phyloP scores from a whole-genome alignment of 164 flowering plant species.

The Tinospora cordifolia region DNA sequence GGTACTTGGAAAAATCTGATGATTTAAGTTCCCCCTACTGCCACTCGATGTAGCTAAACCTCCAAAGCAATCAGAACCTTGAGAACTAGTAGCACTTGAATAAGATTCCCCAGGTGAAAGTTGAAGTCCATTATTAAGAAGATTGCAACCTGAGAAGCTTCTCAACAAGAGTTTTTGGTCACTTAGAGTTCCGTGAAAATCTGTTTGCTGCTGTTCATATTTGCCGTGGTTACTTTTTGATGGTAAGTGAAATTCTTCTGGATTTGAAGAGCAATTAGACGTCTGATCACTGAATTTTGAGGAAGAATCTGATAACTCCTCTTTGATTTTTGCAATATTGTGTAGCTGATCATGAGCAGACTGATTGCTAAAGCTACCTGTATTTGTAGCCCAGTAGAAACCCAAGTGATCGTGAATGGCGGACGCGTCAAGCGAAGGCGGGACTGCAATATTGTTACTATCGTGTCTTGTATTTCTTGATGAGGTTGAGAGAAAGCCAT shows the following conservation, averaged over 20 bases:
- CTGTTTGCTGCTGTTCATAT: constrained; percentile 19
- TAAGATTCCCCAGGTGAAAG: constrained; percentile 17
- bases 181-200: constrained; percentile 14
- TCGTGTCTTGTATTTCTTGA: constrained; percentile 25
- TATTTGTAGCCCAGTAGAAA: constrained; percentile 28
- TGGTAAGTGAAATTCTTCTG: constrained; percentile 15
- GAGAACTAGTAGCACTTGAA: constrained; percentile 9
- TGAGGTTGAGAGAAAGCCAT: constrained; percentile 16
- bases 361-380: constrained; percentile 19
- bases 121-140: constrained; percentile 22
- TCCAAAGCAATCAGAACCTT: constrained; percentile 17
- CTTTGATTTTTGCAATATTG: constrained; percentile 33
- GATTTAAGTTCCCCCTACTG: constrained; percentile 32
- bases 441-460: constrained; percentile 12
- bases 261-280: background rate
- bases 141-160: constrained; percentile 26
- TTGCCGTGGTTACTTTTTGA: constrained; percentile 17
- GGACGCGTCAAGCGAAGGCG: constrained; percentile 23
- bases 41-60: constrained; percentile 16
- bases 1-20: constrained; percentile 58
- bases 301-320: constrained; percentile 29
- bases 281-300: constrained; percentile 25
- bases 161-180: constrained; percentile 36
- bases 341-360: constrained; percentile 22
- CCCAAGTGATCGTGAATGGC: constrained; percentile 41